Conservation (phyloP, 768 basidiomycete genomes). For the Calocera viscosa region DNA sequence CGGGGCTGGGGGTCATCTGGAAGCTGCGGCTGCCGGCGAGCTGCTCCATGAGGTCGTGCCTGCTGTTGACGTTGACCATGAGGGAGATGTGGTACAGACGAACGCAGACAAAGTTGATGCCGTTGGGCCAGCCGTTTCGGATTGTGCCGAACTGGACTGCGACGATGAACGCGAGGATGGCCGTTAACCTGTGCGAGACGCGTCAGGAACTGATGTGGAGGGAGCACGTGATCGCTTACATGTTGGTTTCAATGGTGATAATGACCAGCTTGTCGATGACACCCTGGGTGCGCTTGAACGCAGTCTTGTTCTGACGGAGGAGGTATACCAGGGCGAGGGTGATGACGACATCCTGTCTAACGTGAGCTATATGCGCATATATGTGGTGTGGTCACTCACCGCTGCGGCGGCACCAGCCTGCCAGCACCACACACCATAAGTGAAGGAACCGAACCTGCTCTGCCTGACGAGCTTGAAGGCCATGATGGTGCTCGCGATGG, state of each 20-base stretch:
- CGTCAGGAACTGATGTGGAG: background rate
- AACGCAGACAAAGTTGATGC: slow-evolving; percentile 7
- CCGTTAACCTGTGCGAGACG: background rate
- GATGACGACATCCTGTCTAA: background rate
- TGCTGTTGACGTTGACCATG: slow-evolving; percentile 9
- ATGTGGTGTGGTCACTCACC: background rate
- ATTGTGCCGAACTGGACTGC: slow-evolving; percentile 5
- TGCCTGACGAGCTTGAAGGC: slow-evolving; percentile 5
- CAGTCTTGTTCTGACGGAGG: slow-evolving; percentile 1
- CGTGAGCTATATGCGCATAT: background rate
- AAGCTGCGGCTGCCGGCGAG: slow-evolving; percentile 9
- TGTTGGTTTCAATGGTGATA: slow-evolving; percentile 6
- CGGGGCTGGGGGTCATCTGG: slow-evolving; percentile 6
- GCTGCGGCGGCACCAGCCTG: slow-evolving; percentile 3
- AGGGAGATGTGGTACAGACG: slow-evolving; percentile 8
- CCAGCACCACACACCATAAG: slow-evolving; percentile 7
- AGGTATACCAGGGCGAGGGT: background rate
- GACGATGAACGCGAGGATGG: slow-evolving; percentile 6
- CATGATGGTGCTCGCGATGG: slow-evolving; percentile 4
- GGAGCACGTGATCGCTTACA: background rate
- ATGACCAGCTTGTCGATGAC: slow-evolving; percentile 5
- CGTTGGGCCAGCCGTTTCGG: slow-evolving; percentile 6
- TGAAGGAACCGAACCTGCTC: background rate
- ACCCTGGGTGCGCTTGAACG: slow-evolving; percentile 1
- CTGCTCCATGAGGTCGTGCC: slow-evolving; percentile 9